Evolutionary conservation across 257 asterid species (phyloP).

Genomic region (Solanum verrucosum): DNA sequence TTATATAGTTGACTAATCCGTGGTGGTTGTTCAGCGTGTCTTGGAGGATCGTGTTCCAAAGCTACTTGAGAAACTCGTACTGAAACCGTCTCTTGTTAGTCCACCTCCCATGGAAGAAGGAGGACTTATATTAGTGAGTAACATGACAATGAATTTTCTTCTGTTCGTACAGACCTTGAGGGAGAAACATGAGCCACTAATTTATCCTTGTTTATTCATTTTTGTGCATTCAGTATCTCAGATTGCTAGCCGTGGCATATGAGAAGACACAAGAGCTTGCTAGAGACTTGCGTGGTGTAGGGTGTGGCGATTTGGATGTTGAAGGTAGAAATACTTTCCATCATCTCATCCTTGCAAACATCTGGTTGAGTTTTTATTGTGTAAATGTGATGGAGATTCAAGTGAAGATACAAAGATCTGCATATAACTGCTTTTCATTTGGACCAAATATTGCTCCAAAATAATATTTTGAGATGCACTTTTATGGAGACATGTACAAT

Average conservation of each 20-base stretch:
- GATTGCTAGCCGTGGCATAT: constrained; percentile 92
- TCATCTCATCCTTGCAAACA: neutral
- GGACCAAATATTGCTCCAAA: neutral
- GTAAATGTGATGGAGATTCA: neutral
- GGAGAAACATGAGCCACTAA: neutral
- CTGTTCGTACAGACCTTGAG: constrained; percentile 1
- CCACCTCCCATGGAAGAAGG: constrained; percentile 97
- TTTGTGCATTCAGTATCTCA: constrained; percentile 57
- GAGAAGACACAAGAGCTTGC: constrained; percentile 95
- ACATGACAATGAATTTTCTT: constrained; percentile 1
- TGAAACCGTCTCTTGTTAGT: constrained; percentile 79
- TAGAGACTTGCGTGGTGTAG: constrained; percentile 72
- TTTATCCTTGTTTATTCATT: constrained; percentile 17
- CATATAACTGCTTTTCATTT: neutral
- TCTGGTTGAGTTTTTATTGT: neutral
- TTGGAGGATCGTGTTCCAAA: constrained; percentile 93
- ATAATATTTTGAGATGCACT: neutral
- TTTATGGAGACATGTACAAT: neutral
- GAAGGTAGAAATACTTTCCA: constrained; percentile 48
- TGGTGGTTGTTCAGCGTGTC: constrained; percentile 54
- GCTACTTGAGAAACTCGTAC: constrained; percentile 80
- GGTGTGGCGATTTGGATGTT: constrained; percentile 95
- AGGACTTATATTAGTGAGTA: constrained; percentile 78
- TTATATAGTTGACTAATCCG: neutral
- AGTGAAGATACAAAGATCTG: neutral